These are phyloP conservation scores for Penicillium goetzii DNA, from an alignment of 495 filamentous ascomycete genomes.

Conservation along the genomic window DNA sequence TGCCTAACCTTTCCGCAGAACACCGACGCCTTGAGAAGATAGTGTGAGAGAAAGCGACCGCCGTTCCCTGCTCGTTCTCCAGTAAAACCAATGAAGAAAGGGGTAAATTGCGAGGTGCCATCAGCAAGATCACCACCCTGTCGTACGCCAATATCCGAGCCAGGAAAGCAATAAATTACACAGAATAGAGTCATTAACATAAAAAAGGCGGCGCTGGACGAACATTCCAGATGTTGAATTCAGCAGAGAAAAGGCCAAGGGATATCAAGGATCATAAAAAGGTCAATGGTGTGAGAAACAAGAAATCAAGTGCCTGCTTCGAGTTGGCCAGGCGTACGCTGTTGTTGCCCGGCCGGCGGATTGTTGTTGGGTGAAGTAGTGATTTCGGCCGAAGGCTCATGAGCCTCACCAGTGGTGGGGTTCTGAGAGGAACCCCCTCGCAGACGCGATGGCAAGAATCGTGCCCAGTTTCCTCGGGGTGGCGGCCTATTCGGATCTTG, in stretches of 20 bases:
- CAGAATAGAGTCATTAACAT: slow-evolving; percentile 29
- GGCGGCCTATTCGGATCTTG: neutral
- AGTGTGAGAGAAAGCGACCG: neutral
- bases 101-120: slow-evolving; percentile 5
- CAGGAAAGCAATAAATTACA: slow-evolving; percentile 28
- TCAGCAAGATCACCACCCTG: neutral
- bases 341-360: slow-evolving; percentile 9
- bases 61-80: neutral
- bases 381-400: neutral
- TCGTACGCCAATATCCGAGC: slow-evolving; percentile 6
- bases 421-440: slow-evolving; percentile 13
- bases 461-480: slow-evolving; percentile 21
- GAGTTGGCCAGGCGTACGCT: slow-evolving; percentile 39
- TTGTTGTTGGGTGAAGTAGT: neutral
- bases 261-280: slow-evolving; percentile 16
- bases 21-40: neutral
- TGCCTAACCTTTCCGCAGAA: neutral
- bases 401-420: neutral
- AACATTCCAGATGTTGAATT: slow-evolving; percentile 42
- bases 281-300: neutral
- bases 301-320: slow-evolving; percentile 35
- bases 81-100: slow-evolving; percentile 1
- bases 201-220: slow-evolving; percentile 17
- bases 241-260: slow-evolving; percentile 14
- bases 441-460: slow-evolving; percentile 28